Evolutionary conservation across 1,139 yeast genomes (phyloP), one percentile per base, ranked within the genome.

Genomic region (Saccharomycopsis phalli): DNA sequence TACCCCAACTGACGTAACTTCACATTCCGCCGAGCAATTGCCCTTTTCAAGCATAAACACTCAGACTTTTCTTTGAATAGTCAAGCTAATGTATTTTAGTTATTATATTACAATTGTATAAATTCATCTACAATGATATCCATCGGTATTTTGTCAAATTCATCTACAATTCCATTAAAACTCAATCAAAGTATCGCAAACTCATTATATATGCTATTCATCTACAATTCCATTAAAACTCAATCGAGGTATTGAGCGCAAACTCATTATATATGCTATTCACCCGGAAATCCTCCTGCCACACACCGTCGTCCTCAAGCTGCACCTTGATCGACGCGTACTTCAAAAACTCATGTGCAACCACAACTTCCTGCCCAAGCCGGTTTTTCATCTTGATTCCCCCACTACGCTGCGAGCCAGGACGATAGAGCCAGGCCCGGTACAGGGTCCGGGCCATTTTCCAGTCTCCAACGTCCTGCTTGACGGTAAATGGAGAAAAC

Each of bases 311-410:
- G 13, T 36, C 31, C 7, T 33, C 28, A 13, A 33, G 21, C 18
- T 37, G 31, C 19, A 41, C 33, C 28, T 41, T 41, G 19, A 33
- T 41, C 17, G 29, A 37, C 8, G 41, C 44, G 31, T 33, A 37
- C 32, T 41, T 37, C 13, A 41, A 11, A 25, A 37, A 37, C 27
- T 28, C 38, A 17, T 37, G 38, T 22, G 30, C 34, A 23, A 41
- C 32, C 4, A 36, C 14, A 16, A 13, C 18, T n/a, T 4, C 5
- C 3, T 28, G 26, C 6, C 36, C 32, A n/a, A 16, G 14, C n/a
- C 23, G 32, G n/a, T n/a, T n/a, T 20, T 36, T 36, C 37, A 39
- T 31, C 23, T 20, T 13, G 4, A 40, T 29, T 5, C 43, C 43
- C 16, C 14, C 23, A 20, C 16, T 21, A 14, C 4, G 31, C 13